A percentile compares a stretch with the other conserved stretches of the same genome.
These are phyloP conservation scores for Phaeophleospora eucalypticola DNA, from an alignment of 2,329 filamentous ascomycete species.

Conservation along the genomic window DNA sequence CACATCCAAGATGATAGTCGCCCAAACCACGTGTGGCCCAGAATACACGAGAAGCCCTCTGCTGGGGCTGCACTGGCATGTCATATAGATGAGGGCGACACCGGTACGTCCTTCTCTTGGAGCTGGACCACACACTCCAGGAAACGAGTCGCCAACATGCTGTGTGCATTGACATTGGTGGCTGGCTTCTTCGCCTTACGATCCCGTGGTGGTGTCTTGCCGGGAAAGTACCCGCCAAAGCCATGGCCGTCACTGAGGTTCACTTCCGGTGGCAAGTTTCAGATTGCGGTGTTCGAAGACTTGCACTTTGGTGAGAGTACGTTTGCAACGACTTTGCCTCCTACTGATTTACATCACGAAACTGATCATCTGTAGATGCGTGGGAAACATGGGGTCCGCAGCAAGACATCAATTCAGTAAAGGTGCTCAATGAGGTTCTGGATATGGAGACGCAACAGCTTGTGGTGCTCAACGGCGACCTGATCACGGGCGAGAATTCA, in stretches of 20 bases:
- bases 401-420: slow-evolving; percentile 55
- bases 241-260: slow-evolving; percentile 22
- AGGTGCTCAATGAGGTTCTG: slow-evolving; percentile 57
- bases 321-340: slow-evolving; percentile 36
- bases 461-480: slow-evolving; percentile 64
- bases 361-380: slow-evolving; percentile 20
- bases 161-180: background rate
- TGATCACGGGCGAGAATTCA: slow-evolving; percentile 65
- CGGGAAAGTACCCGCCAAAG: background rate
- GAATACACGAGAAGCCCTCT: no score
- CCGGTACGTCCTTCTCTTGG: background rate
- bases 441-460: slow-evolving; percentile 55
- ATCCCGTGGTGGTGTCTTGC: background rate
- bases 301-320: slow-evolving; percentile 63
- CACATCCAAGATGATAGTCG: no score
- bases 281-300: slow-evolving; percentile 61
- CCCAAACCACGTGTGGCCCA: no score
- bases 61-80: no score
- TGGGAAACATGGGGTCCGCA: slow-evolving; percentile 41
- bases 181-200: background rate
- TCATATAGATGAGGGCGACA: background rate
- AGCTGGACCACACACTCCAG: background rate
- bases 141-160: slow-evolving; percentile 1
- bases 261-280: slow-evolving; percentile 38
- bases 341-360: no score